Evolutionary conservation across 768 basidiomycete species (phyloP), one percentile per base, ranked within the genome.

Genomic region (Leccinum uliginosum): DNA sequence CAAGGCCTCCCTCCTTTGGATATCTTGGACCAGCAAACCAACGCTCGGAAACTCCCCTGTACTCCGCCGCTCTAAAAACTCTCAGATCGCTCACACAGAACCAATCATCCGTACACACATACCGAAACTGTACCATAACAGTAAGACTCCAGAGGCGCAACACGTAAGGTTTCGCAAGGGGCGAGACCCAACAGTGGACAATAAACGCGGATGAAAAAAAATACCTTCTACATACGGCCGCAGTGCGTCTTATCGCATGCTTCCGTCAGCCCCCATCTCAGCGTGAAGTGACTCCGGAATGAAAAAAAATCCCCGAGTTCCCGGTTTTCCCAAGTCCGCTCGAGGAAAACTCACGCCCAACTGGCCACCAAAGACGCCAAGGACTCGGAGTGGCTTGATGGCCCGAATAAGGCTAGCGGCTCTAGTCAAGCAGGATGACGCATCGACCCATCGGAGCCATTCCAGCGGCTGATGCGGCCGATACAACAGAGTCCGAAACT

Each of bases 401-500:
- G 27, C 51, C 52, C 54, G 12, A 58, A 57, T 59, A 55, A 5
- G 29, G 53, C 34, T 53, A 48, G 47, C 44, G 51, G 46, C 53
- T 35, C 49, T 27, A 49, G 51, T 48, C 46, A 54, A 35, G 48
- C 50, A 24, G 30, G 50, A 59, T 56, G 30, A 50, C 30, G n/a
- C 57, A 61, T 54, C 29, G 40, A 54, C 46, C n/a, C 50, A 64
- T 65, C 62, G 66, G 61, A 66, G 66, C 38, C 47, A 30, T 61
- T 54, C 35, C 53, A 62, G 59, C 68, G 54, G 55, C 24, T 59
- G 59, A 62, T 53, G 58, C 55, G 53, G 62, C 50, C 61, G 56
- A 26, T 43, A 30, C 52, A 65, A 60, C 65, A 71, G 61, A 51
- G 53, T 29, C 69, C 64, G 67, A 62, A 63, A 54, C n/a, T 43